phyloP scores from a whole-genome alignment of 345 rosid genomes.

The Corchorus capsularis region DNA sequence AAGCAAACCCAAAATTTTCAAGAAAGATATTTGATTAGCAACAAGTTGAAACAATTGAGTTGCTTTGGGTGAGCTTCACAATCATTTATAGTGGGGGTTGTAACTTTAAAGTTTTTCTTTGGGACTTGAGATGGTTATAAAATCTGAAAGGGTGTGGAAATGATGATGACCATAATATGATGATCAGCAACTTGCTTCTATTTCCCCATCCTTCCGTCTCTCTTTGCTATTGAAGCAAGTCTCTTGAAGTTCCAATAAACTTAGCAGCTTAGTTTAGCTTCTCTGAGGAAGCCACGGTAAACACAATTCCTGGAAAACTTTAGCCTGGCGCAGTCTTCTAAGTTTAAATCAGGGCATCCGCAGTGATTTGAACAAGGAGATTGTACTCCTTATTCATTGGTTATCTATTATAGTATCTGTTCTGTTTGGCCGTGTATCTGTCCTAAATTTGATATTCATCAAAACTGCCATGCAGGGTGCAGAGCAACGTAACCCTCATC shows the following conservation, averaged over 20 bases:
- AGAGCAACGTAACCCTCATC: constrained; percentile 2
- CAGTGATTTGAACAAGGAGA: not conserved
- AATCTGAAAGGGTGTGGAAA: not conserved
- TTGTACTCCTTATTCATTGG: not conserved
- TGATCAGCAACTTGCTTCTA: not conserved
- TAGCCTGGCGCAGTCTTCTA: not conserved
- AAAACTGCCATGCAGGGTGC: not conserved
- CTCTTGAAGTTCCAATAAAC: not conserved
- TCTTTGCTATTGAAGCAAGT: not conserved
- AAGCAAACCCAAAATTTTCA: not conserved
- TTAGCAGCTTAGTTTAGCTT: not conserved
- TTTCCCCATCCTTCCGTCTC: not conserved
- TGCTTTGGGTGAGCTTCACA: not conserved
- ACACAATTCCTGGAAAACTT: not conserved
- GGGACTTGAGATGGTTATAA: constrained; percentile 1
- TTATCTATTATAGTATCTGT: not conserved
- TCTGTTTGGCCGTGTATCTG: not conserved
- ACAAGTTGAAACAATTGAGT: not conserved
- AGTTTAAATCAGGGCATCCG: not conserved
- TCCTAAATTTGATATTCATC: not conserved
- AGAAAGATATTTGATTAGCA: not conserved
- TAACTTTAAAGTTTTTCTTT: not conserved
- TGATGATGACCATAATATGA: not conserved
- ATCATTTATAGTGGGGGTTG: not conserved
- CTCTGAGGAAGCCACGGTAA: not conserved